Evolutionary conservation across 2,329 filamentous ascomycete species (phyloP), one percentile per base, ranked within the genome.

Genomic region (Neocucurbitaria cava): DNA sequence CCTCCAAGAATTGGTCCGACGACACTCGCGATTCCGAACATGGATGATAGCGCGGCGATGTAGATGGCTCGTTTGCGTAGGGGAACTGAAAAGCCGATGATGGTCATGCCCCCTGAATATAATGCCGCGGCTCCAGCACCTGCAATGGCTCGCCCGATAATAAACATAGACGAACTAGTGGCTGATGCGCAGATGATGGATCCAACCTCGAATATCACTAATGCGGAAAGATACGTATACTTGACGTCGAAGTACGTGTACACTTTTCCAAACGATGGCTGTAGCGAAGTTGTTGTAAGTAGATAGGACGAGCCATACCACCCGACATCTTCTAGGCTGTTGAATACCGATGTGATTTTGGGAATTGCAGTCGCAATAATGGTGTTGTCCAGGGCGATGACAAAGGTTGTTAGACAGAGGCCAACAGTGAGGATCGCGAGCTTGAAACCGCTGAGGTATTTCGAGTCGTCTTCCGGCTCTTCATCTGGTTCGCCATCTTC

Each of bases 171-270:
- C 0, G 82, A 83, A 9, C 76, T 81, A 0, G 65, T 72, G 0
- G 84, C 80, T 0, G 46, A 78, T 58, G 49, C 85, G 56, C 84
- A 87, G n/a, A 87, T 68, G 3, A 83, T 59, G 0, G 81, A 84
- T 1, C 85, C 85, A 0, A 85, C 20, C 48, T 80, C 77, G 56
- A 80, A 81, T 18, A 80, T 62, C 1, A 74, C n/a, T 24, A 87
- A 74, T 39, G 78, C 70, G 50, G 76, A 70, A 5, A 86, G 73
- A 64, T 82, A 87, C 1, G 77, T 78, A 46, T 74, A 82, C 61
- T 82, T 82, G 54, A 85, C 77, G 11, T 79, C 73, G 59, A 85
- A 86, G 68, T 82, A 84, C 46, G 84, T 87, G 7, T 85, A 89
- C 1, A 88, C 84, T 72, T 82, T 82, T 23, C 79, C 82, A 38